Evolutionary conservation across 2,329 filamentous ascomycete genomes (phyloP).

Genomic region (Setomelanomma holmii): DNA sequence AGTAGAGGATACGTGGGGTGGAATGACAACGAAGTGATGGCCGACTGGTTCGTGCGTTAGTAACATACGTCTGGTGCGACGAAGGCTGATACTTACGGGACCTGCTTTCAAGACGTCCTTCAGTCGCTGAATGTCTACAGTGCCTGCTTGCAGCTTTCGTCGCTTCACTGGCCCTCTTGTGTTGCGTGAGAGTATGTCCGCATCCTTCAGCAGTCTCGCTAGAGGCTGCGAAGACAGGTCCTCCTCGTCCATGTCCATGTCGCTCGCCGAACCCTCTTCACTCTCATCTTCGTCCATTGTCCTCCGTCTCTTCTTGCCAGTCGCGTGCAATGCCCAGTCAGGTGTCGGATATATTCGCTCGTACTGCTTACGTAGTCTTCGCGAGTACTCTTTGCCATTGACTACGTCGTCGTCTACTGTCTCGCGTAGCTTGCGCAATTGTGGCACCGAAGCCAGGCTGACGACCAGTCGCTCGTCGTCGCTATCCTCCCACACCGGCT

Average conservation of each 20-base stretch:
- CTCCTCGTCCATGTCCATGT: slow-evolving; percentile 58
- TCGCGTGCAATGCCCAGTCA: slow-evolving; percentile 64
- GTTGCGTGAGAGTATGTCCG: slow-evolving; percentile 67
- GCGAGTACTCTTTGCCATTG: slow-evolving; percentile 83
- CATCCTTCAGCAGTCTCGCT: slow-evolving; percentile 78
- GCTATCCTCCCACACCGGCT: slow-evolving; percentile 87
- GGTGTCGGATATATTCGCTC: slow-evolving; percentile 67
- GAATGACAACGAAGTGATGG: slow-evolving; percentile 85
- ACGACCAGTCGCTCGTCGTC: slow-evolving; percentile 89
- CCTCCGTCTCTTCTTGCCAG: slow-evolving; percentile 56
- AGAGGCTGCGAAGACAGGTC: slow-evolving; percentile 75
- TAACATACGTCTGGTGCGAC: background rate
- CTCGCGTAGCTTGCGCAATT: slow-evolving; percentile 81
- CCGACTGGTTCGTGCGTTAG: slow-evolving; percentile 56
- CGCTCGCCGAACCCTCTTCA: slow-evolving; percentile 61
- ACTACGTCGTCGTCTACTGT: slow-evolving; percentile 86
- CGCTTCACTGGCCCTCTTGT: slow-evolving; percentile 62
- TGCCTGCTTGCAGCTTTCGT: slow-evolving; percentile 81
- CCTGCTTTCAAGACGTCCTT: slow-evolving; percentile 84
- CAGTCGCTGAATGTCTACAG: slow-evolving; percentile 86
- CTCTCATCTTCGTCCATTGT: slow-evolving; percentile 50
- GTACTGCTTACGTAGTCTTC: slow-evolving; percentile 80
- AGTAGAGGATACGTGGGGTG: slow-evolving; percentile 89
- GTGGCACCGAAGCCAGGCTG: slow-evolving; percentile 77
- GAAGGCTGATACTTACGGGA: slow-evolving; percentile 56